Evolutionary conservation across 805 yeast genomes (phyloP).

Genomic region (Millerozyma acaciae): DNA sequence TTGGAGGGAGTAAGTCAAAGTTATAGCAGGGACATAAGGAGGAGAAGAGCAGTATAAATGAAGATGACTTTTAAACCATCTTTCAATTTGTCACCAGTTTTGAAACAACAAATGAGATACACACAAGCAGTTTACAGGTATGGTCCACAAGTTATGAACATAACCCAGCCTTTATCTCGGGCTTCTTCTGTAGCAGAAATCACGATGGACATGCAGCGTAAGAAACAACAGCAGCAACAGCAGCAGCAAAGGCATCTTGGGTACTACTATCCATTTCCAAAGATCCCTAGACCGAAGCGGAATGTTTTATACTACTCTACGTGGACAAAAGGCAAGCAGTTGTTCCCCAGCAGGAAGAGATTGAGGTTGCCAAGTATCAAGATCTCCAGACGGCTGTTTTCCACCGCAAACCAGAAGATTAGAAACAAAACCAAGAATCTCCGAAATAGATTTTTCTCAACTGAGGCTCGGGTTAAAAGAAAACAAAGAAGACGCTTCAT

Average conservation of each 20-base stretch:
- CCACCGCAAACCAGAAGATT: constrained; percentile 34
- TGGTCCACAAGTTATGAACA: constrained; percentile 38
- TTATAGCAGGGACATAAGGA: background rate
- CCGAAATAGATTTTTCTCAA: constrained; percentile 39
- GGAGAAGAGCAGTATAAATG: too few species aligned
- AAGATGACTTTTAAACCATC: too few species aligned
- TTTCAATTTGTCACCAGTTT: background rate
- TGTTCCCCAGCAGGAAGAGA: constrained; percentile 13
- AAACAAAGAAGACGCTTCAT: constrained; percentile 39
- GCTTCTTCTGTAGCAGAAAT: constrained; percentile 36
- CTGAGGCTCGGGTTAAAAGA: constrained; percentile 38
- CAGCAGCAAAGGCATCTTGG: constrained; percentile 19
- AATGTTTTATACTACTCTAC: constrained; percentile 49
- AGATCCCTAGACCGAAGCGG: constrained; percentile 41
- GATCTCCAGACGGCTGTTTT: constrained; percentile 29
- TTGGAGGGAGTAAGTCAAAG: too few species aligned
- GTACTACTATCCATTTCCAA: constrained; percentile 43
- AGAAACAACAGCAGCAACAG: constrained; percentile 6
- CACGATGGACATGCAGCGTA: constrained; percentile 13
- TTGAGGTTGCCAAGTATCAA: constrained; percentile 16
- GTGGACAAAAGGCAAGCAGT: constrained; percentile 31
- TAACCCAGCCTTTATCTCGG: constrained; percentile 40
- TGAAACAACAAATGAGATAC: constrained; percentile 14
- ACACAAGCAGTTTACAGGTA: constrained; percentile 23
- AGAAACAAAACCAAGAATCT: constrained; percentile 33